Evolutionary conservation across 768 basidiomycete species (phyloP), one percentile per base, ranked within the genome.

Genomic region (Tricholoma furcatifolium): DNA sequence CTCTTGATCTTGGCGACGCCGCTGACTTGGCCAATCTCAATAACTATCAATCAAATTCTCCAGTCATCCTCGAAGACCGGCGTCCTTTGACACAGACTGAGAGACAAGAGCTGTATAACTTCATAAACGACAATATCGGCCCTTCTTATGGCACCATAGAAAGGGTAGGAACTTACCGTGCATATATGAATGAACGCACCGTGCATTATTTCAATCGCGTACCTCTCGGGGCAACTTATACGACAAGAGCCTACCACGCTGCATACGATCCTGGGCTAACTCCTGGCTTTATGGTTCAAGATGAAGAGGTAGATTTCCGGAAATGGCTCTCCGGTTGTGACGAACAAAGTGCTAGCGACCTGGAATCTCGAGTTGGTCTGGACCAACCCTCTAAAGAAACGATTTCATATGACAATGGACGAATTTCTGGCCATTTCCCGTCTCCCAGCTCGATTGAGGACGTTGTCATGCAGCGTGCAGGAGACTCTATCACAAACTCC

Each of bases 71-170:
- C 12, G 67, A 70, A 43, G 65, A 70, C 39, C 62, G 70, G 45
- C 64, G 58, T 32, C 59, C 71, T 18, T 68, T 83, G 42, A 70
- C 74, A 12, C 54, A 66, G 50, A 58, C 62, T n/a, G 80, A 84
- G 61, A 79, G 83, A 31, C 64, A 68, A 47, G 76, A 72, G 21
- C 68, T 80, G 51, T 86, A 86, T 58, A 70, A 76, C 44, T 65
- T 78, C 23, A 67, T 86, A 35, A 74, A 79, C 53, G 71, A 69
- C 55, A 75, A 69, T 40, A 73, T 85, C 45, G 77, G 76, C 12
- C 72, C 74, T 51, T 68, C 74, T 17, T 51, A 62, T 30, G 76
- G 76, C 38, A 70, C 81, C 39, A 73, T 77, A 54, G 80, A 84
- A 61, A 73, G 70, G 40, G 71, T 76, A 52, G 81, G 79, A 18